Percentiles rank a stretch among this genome's conserved stretches.
Evolutionary conservation across 169 alveolate genomes (phyloP).

Genomic region (Plasmodium berghei): DNA sequence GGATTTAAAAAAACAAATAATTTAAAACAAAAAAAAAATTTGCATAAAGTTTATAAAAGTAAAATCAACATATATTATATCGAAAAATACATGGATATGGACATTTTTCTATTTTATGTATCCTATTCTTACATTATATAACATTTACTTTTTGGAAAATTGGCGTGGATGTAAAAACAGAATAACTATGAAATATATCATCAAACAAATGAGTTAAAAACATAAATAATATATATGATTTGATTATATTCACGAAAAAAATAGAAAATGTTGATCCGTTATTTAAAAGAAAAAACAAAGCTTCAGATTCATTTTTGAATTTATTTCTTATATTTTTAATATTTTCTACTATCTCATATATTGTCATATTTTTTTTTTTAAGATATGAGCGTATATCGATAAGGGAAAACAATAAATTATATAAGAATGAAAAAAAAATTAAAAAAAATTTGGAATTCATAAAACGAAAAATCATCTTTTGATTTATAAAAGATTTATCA

Average conservation of each 20-base stretch:
- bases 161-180: constrained; percentile 2
- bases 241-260: constrained; percentile 41
- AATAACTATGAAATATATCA: constrained; percentile 35
- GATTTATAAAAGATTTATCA: background rate
- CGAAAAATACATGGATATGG: background rate
- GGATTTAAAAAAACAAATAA: too few relatives aligned
- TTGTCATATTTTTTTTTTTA: constrained; percentile 22
- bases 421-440: constrained; percentile 36
- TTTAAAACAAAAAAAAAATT: too few relatives aligned
- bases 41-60: too few relatives aligned
- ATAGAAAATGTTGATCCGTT: constrained; percentile 13
- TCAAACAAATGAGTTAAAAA: constrained; percentile 64
- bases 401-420: constrained; percentile 30
- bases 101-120: too few relatives aligned
- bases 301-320: constrained; percentile 29
- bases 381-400: constrained; percentile 14
- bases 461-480: constrained; percentile 13
- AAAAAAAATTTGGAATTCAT: constrained; percentile 37
- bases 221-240: constrained; percentile 32
- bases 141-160: background rate
- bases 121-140: background rate
- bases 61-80: too few relatives aligned
- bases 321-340: constrained; percentile 23
- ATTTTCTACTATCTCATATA: constrained; percentile 9
- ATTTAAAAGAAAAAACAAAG: constrained; percentile 20